Evolutionary conservation across 768 basidiomycete genomes (phyloP), one percentile per base, ranked within the genome.

Genomic region (Trametes maxima): DNA sequence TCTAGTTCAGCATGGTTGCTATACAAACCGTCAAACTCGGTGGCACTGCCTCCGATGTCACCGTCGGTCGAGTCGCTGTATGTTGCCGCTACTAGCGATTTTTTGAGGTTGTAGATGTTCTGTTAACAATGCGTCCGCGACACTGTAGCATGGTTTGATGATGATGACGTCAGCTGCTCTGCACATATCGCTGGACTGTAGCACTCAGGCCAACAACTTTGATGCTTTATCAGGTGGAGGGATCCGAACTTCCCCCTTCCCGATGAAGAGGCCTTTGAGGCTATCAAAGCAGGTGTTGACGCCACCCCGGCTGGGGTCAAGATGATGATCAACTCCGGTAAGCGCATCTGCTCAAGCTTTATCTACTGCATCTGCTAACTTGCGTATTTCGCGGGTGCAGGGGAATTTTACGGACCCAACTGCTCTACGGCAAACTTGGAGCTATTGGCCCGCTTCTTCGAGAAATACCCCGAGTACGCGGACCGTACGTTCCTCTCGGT

Each of bases 261-360:
- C 1, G 86, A 89, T 57, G 85, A 85, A 54, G 78, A 83, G 36
- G 82, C 81, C 10, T 88, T 90, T 62, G 82, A 80, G 21, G 76
- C 84, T 1, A 87, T 89, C 74, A 84, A 83, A 68, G 79, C 79
- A 12, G 79, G 78, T 5, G 66, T 83, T 59, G 75, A 79, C 39
- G 70, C 75, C 0, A 67, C 80, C 36, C 79, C 80, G 0, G 63
- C 74, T 0, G 81, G 78, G 16, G 72, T 70, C 35, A 83, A 83
- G 68, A 78, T 82, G 67, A 63, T 84, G 49, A 61, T 86, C 64
- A 85, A 85, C 66, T 80, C 77, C 66, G 80, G 83, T 78, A 63
- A 12, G 73, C 17, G n/a, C 24, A 10, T 3, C 14, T 17, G 28
- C 24, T 33, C 39, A 7, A 28, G 4, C 14, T 22, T 21, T 1